These are phyloP conservation scores for Holtermannia corniformis DNA, from an alignment of 768 basidiomycete genomes.

Conservation along the genomic window DNA sequence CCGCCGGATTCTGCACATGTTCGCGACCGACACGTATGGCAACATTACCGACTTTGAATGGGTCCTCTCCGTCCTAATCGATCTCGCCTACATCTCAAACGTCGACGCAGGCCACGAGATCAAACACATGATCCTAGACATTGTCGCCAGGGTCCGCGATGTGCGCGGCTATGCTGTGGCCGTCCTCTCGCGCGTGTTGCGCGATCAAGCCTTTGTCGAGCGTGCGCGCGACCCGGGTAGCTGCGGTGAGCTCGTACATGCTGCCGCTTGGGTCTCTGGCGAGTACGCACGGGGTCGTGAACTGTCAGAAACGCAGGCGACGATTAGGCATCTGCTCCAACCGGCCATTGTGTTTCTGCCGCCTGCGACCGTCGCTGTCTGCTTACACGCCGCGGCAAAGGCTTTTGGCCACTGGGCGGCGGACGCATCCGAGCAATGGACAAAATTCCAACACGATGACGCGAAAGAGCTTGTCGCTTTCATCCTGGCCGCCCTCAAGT, in stretches of 20 bases:
- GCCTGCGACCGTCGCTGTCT: slow-evolving; percentile 62
- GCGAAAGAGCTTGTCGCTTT: slow-evolving; percentile 57
- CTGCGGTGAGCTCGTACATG: slow-evolving; percentile 79
- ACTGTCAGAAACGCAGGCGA: slow-evolving; percentile 64
- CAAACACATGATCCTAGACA: slow-evolving; percentile 73
- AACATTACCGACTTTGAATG: slow-evolving; percentile 91
- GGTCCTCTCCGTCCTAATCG: slow-evolving; percentile 90
- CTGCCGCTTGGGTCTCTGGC: slow-evolving; percentile 93
- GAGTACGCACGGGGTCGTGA: slow-evolving; percentile 88
- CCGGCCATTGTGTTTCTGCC: slow-evolving; percentile 50
- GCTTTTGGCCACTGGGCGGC: slow-evolving; percentile 79
- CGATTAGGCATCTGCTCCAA: slow-evolving; percentile 61
- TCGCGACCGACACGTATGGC: slow-evolving; percentile 71
- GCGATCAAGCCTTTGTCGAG: slow-evolving; percentile 63
- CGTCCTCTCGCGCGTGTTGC: slow-evolving; percentile 69
- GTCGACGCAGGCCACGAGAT: slow-evolving; percentile 69
- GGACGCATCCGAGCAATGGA: slow-evolving; percentile 67
- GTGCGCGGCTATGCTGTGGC: slow-evolving; percentile 70
- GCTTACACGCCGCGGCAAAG: slow-evolving; percentile 73
- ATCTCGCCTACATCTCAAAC: slow-evolving; percentile 76
- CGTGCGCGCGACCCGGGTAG: slow-evolving; percentile 60
- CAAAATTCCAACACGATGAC: slow-evolving; percentile 57
- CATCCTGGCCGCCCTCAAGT: slow-evolving; percentile 52
- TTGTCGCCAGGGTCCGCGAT: slow-evolving; percentile 68
- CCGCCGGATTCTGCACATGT: slow-evolving; percentile 74